phyloP scores from a whole-genome alignment of 768 basidiomycete genomes.

The Crepidotus variabilis region DNA sequence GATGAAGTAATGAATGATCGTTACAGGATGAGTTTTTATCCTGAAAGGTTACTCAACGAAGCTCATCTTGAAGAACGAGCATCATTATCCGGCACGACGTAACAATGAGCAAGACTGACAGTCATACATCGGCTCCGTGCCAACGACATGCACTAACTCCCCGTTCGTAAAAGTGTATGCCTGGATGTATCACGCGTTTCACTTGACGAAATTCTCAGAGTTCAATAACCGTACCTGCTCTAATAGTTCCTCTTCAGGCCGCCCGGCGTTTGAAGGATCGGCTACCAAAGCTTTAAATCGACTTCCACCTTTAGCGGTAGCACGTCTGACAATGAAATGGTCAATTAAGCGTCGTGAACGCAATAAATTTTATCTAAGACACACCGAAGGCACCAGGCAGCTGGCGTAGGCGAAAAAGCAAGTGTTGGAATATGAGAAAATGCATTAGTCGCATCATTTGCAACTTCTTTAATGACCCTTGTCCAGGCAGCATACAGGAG shows the following conservation, averaged over 20 bases:
- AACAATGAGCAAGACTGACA: neutral
- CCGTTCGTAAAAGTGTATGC: neutral
- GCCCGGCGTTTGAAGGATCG: neutral
- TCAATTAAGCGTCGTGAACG: neutral
- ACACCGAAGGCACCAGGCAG: neutral
- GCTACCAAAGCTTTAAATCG: neutral
- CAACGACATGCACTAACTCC: neutral
- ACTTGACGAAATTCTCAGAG: neutral
- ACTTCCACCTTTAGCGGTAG: neutral
- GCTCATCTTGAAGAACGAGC: neutral
- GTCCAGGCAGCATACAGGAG: neutral
- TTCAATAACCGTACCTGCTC: neutral
- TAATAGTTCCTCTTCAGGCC: neutral
- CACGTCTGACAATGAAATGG: neutral
- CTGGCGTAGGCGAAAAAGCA: neutral
- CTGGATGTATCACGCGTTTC: neutral
- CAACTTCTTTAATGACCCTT: neutral
- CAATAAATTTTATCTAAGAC: neutral
- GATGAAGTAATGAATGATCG: too few relatives aligned
- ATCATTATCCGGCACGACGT: neutral
- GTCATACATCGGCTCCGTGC: neutral
- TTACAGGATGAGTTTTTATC: neutral
- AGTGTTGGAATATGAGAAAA: neutral
- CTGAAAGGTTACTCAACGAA: neutral
- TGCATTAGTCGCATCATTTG: neutral